Evolutionary conservation across 1,284 basidiomycete species (phyloP), one percentile per base, ranked within the genome.

Genomic region (Prillingera fragicola): DNA sequence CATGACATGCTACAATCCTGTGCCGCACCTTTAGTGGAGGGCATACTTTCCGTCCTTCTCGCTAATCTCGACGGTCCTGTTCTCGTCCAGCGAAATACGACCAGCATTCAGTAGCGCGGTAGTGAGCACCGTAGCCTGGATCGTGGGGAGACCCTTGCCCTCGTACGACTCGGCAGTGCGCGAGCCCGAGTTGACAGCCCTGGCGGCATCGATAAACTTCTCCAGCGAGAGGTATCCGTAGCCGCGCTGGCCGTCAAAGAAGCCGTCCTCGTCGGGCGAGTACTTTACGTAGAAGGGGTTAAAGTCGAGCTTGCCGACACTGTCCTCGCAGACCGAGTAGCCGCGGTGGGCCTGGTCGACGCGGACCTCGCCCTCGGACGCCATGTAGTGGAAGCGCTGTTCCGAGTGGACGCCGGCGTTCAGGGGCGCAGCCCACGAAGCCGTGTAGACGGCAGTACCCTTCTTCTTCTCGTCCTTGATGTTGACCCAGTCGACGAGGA

Each of bases 261-360:
- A 85, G 12, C 90, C 90, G 47, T 80, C 84, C 70, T 86, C 85
- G 45, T 86, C 88, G 1, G 88, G 87, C 38, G 87, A 85, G 72
- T 94, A 94, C 64, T 91, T 89, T 84, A 91, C 90, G 73, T 91
- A 91, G 80, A 92, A 92, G 15, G 88, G 87, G 72, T 89, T 89
- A 71, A 82, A 84, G 43, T 50, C 37, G 25, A 41, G 21, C 73
- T 88, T 90, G 38, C 87, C 86, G 14, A 78, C 77, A 31, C 63
- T 64, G 37, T 88, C 86, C 65, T 92, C 89, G 38, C 82, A 75
- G 32, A 89, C 79, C 63, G 86, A 85, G 75, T 94, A 94, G 6
- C 90, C 90, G 60, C 89, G 82, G 65, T 89, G 86, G 21, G 89
- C 88, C 71, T 94, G 90, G 76, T 94, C 87, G 57, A 94, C 85